Base-by-base conservation (phyloP, 2,329 filamentous ascomycete species). In the Phaeosphaeria sp. region DNA sequence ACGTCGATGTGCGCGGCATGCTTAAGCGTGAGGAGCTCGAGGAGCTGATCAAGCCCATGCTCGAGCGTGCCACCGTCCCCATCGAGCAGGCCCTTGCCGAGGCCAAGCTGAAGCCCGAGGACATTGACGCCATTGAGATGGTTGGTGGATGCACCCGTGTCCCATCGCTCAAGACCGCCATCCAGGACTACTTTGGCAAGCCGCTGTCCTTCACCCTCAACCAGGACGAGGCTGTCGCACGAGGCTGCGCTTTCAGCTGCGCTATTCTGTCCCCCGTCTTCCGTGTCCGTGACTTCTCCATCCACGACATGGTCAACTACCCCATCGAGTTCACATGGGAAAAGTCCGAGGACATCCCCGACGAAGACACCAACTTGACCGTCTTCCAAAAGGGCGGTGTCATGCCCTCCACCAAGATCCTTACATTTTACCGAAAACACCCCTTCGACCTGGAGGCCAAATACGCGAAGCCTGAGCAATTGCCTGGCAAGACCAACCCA, bases 271-370 rank as follows among this genome's bases (percentile, higher is more conserved):
- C 95, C 0, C 95, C 95, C 46, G 91, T 96, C 67, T 98, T 99
- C 90, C 93, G 94, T 78, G 95, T 99, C 76, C 93, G 95, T 73
- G 95, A 99, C 83, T 99, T 99, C 81, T 88, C 93, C 68, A 90
- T 98, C 60, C 93, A 98, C 85, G 95, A 99, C 79, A 94, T 98
- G 72, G 92, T 97, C 81, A 92, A 89, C 84, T 99, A 98, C 83
- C 95, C 95, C 49, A 96, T 99, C 78, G 94, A 99, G 78, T 99
- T 99, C 80, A 91, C 90, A 52, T 99, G 95, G 95, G 95, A 99
- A 84, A 96, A 98, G 85, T 96, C 94, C 23, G 89, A 93, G 59
- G 95, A 99, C 74, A 99, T 99, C 70, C 95, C 95, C 23, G 95
- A 99, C 72, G 95, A 99, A 84, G 95, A 98, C 78, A 98, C 95